These are phyloP conservation scores for Pseudonitzschia pungens DNA, from an alignment of 108 stramenopile species.

Conservation along the genomic window DNA sequence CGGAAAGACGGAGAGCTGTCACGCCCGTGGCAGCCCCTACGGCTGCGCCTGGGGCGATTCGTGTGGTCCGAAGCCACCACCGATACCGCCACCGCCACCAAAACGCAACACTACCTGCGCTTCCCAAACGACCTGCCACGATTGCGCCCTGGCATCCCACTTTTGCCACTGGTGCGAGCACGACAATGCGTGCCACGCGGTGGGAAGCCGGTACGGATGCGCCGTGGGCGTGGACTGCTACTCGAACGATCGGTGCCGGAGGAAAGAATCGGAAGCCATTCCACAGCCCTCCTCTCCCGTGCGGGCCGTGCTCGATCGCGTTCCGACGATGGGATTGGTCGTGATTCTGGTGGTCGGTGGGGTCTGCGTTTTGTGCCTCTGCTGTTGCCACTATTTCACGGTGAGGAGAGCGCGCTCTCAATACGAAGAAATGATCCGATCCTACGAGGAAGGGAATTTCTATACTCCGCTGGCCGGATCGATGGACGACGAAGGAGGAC, in stretches of 20 bases:
- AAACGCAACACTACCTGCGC: slow-evolving; percentile 49
- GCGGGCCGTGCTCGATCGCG: slow-evolving; percentile 9
- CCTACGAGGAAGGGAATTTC: slow-evolving; percentile 14
- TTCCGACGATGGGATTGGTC: slow-evolving; percentile 37
- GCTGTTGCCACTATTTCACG: slow-evolving; percentile 48
- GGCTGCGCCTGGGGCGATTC: slow-evolving; percentile 46
- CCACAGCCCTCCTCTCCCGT: slow-evolving; percentile 30
- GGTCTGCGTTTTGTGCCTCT: slow-evolving; percentile 55
- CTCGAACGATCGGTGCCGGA: slow-evolving; percentile 79
- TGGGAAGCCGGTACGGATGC: slow-evolving; percentile 83
- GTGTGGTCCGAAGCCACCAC: slow-evolving; percentile 20
- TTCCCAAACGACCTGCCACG: slow-evolving; percentile 60
- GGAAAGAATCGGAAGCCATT: slow-evolving; percentile 60
- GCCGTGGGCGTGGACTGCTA: slow-evolving; percentile 80
- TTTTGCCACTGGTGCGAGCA: slow-evolving; percentile 83
- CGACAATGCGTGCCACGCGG: slow-evolving; percentile 80
- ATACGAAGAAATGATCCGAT: slow-evolving; percentile 42
- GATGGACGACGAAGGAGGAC: slow-evolving; percentile 21
- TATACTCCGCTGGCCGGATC: slow-evolving; percentile 15
- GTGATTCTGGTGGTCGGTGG: slow-evolving; percentile 40
- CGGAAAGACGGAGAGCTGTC: slow-evolving; percentile 42
- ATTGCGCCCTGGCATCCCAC: slow-evolving; percentile 54
- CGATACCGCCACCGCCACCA: background rate
- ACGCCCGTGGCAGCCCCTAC: slow-evolving; percentile 50
- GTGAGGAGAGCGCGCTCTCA: slow-evolving; percentile 58